Conservation (phyloP, 23 red algal species). For the Gracilaria gracilis region DNA sequence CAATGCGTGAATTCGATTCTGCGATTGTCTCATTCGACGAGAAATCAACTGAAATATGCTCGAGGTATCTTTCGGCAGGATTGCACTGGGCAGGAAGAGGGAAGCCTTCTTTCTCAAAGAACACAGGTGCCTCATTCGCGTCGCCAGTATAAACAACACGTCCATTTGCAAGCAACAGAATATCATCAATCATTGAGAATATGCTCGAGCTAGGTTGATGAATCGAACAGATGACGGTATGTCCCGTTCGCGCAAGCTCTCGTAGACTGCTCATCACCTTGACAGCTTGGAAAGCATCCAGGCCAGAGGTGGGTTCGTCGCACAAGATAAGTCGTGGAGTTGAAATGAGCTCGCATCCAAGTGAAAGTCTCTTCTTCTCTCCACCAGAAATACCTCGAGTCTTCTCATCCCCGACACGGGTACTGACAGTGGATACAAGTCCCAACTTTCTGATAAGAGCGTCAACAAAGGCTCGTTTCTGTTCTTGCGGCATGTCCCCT, state of each 20-base stretch:
- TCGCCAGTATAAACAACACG: constrained; percentile 78
- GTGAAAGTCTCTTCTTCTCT: constrained; percentile 86
- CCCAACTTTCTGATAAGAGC: constrained; percentile 78
- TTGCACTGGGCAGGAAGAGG: constrained; percentile 48
- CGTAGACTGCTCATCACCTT: constrained; percentile 89
- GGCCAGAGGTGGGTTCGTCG: constrained; percentile 89
- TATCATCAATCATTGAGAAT: constrained; percentile 93
- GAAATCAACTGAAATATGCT: constrained; percentile 88
- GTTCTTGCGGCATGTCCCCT: constrained; percentile 27
- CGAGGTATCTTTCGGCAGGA: constrained; percentile 81
- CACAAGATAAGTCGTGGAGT: constrained; percentile 82
- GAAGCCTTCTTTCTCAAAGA: constrained; percentile 81
- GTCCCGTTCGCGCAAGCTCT: constrained; percentile 74
- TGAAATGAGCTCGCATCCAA: constrained; percentile 90
- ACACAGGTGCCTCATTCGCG: constrained; percentile 39
- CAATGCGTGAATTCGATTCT: constrained; percentile 60
- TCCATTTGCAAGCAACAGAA: constrained; percentile 86
- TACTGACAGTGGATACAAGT: constrained; percentile 59
- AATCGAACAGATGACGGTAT: constrained; percentile 91
- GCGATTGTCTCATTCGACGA: constrained; percentile 45
- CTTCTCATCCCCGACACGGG: constrained; percentile 87
- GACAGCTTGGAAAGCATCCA: constrained; percentile 95
- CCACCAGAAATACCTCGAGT: constrained; percentile 92
- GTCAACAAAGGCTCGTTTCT: constrained; percentile 70
- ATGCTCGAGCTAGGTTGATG: constrained; percentile 91